Evolutionary conservation across 306 rosid genomes (phyloP), one percentile per base, ranked within the genome.

Genomic region (Lagenaria siceraria): DNA sequence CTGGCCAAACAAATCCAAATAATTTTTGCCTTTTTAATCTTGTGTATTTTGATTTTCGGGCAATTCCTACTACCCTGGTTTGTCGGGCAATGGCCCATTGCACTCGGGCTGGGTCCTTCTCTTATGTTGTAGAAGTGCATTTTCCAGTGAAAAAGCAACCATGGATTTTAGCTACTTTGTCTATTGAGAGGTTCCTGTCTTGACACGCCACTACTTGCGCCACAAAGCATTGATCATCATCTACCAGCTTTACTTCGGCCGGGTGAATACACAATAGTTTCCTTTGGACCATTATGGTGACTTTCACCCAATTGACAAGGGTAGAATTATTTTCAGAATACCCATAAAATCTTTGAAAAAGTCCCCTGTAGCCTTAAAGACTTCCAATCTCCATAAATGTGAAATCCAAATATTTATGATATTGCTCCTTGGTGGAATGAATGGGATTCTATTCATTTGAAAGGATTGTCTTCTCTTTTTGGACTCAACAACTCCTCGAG

Each of bases 391-490:
- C 52, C 17, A 46, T n/a, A n/a, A n/a, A n/a, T n/a, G n/a, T n/a
- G n/a, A n/a, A n/a, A n/a, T n/a, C n/a, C n/a, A n/a, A n/a, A n/a
- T n/a, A n/a, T n/a, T n/a, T n/a, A 87, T 80, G 82, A 78, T 33
- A 13, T 68, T 36, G 55, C 79, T 77, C 91, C 90, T 36, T 87
- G 91, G 94, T 86, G 90, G 94, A 90, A 90, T 42, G 90, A 90
- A 71, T 90, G 92, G 92, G 89, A 90, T 78, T 82, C 89, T 24
- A 51, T 76, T 81, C 87, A 86, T 78, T 77, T 87, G 36, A 82
- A 66, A 78, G 88, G 83, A 22, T 17, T 84, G 36, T 76, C 88
- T 25, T 15, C 82, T 53, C 82, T 78, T 18, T 62, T 78, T 25
- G 88, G 88, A 3, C 59, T 81, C 36, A 69, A 74, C 12, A 81